A percentile compares a stretch with the other conserved stretches of the same genome.
Evolutionary conservation across 345 rosid genomes (phyloP).

Genomic region (Syzygium grande): DNA sequence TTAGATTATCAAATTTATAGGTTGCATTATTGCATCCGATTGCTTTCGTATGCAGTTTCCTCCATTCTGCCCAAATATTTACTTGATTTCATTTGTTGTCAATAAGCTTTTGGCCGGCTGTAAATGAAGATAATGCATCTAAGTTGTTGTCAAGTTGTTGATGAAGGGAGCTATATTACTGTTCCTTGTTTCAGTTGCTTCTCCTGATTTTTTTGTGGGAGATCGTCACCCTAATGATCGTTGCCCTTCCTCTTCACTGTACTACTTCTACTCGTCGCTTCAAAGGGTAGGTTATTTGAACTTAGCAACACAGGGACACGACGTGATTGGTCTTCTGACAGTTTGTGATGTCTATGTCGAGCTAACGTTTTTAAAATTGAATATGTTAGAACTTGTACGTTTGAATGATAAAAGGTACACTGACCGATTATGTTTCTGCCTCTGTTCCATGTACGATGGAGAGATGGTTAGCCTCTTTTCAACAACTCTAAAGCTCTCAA

Average conservation of each 20-base stretch:
- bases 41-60: neutral
- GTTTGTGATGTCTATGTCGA: neutral
- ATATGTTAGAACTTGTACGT: neutral
- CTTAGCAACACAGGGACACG: neutral
- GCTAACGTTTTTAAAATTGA: neutral
- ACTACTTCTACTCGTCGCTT: neutral
- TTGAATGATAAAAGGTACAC: neutral
- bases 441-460: neutral
- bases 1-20: neutral
- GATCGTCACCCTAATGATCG: neutral
- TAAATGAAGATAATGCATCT: neutral
- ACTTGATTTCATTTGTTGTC: neutral
- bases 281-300: neutral
- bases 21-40: neutral
- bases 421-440: neutral
- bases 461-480: neutral
- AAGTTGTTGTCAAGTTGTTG: neutral
- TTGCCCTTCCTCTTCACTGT: neutral
- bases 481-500: neutral
- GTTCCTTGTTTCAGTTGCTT: neutral
- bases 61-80: neutral
- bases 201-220: neutral
- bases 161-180: neutral
- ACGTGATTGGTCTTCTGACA: neutral
- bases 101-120: neutral